Conservation (phyloP, 345 rosid species). For the Brassica rapa region DNA sequence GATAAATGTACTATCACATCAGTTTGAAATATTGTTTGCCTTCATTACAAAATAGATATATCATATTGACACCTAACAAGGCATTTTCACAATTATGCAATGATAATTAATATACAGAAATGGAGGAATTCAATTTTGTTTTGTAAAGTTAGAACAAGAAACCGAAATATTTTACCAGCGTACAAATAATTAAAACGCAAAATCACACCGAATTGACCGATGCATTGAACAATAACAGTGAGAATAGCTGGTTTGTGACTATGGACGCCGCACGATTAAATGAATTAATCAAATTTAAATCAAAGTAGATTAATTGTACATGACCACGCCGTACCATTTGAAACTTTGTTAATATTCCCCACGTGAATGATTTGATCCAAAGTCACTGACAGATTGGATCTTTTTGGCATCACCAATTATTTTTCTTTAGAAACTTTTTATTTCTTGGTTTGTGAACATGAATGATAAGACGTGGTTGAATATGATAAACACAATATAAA, state of each 20-base stretch:
- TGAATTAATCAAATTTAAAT: background rate
- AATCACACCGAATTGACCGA: background rate
- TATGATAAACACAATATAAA: background rate
- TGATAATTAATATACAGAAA: background rate
- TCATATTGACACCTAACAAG: too few species aligned
- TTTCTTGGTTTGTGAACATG: constrained; percentile 20
- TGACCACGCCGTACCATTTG: constrained; percentile 34
- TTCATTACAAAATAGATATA: too few species aligned
- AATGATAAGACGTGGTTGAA: constrained; percentile 2
- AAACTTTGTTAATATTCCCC: constrained; percentile 23
- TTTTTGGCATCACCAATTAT: constrained; percentile 2
- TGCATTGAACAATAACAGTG: constrained; percentile 16
- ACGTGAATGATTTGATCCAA: constrained; percentile 40
- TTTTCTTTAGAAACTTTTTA: background rate
- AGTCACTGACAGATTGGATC: constrained; percentile 32
- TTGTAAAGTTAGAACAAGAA: background rate
- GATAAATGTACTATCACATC: too few species aligned
- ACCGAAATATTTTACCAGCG: background rate
- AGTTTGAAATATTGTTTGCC: too few species aligned
- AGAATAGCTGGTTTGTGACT: constrained; percentile 1
- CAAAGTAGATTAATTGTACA: constrained; percentile 34
- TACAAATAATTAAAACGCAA: background rate
- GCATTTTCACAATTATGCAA: too few species aligned
- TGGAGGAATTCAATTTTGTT: background rate
- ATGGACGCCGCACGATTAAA: constrained; percentile 31